Base-by-base conservation (phyloP, 1,284 basidiomycete genomes). In the Malassezia globosa region DNA sequence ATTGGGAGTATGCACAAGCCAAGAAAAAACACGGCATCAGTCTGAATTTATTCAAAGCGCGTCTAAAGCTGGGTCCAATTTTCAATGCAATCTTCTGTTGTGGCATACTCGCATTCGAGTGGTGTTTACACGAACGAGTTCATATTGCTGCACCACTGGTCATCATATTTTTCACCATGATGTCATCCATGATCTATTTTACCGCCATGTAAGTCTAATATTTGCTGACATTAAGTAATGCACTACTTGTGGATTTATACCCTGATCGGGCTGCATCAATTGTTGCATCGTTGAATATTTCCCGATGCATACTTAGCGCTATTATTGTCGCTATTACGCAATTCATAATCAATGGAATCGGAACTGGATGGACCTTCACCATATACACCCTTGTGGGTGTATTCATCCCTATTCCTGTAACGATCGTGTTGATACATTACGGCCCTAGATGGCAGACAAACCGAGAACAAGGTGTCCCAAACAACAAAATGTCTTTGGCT, bases 281-380 rank as follows among this genome's bases (percentile, higher is more conserved):
- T 7, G 43, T 42, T 13, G 50, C 50, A 11, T 44, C 50, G 8
- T 19, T 52, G 18, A 52, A 52, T 22, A 52, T 52, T 31, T 43
- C 37, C 1, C 44, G 50, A 4, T 52, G 50, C 31, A 10, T 46
- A 2, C n/a, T 52, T 8, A 34, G 39, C 18, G 50, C 50, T 5
- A 35, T 38, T 3, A 38, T 45, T 22, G 45, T 47, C n/a, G 50
- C 44, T 6, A 35, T 44, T 2, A 37, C 41, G 14, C 44, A 52
- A 35, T 47, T 42, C 26, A 31, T 42, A 5, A 47, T 52, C 24
- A 35, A 52, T 25, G 50, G 19, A 13, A 37, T 46, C 14, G 45
- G 44, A 6, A 23, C 21, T n/a, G 50, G 50, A 7, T 52, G 50
- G 50, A 52, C 45, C 1, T 52, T 42, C 36, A 46, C 44, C 3